These are phyloP conservation scores for Phytophthora ramorum DNA, from an alignment of 352 stramenopile genomes.

Conservation along the genomic window DNA sequence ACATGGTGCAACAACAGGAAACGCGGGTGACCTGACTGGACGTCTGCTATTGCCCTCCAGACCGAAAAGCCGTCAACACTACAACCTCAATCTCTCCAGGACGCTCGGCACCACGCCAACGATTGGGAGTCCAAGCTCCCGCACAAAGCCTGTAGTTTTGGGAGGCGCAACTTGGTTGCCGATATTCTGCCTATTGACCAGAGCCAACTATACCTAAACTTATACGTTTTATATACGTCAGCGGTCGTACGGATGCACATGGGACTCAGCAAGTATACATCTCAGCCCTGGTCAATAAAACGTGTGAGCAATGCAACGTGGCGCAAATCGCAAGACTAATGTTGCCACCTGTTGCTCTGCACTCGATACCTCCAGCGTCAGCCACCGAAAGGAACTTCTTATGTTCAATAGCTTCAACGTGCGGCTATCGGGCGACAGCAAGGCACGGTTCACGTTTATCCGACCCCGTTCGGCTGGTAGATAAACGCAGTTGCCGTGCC, in stretches of 20 bases:
- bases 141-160: conserved; percentile 7
- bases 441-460: conserved; percentile 19
- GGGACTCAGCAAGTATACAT: not conserved
- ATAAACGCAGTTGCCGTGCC: conserved; percentile 8
- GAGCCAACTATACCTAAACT: not conserved
- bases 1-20: conserved; percentile 20
- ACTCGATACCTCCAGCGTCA: not conserved
- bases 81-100: conserved; percentile 21
- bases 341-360: conserved; percentile 9
- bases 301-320: conserved; percentile 7
- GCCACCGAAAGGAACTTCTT: conserved; percentile 14
- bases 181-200: not conserved
- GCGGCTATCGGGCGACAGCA: not conserved
- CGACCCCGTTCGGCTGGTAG: conserved; percentile 19
- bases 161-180: conserved; percentile 1
- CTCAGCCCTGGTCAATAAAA: not conserved
- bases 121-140: conserved; percentile 24
- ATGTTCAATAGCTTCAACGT: conserved; percentile 2
- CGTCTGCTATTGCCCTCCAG: conserved; percentile 4
- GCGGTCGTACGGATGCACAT: too few species aligned
- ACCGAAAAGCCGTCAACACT: conserved; percentile 15
- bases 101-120: conserved; percentile 29
- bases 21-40: conserved; percentile 5
- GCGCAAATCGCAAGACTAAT: conserved; percentile 15
- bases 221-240: not conserved